A percentile compares a stretch with the other conserved stretches of the same genome.
Conservation (phyloP, 1,284 basidiomycete genomes). For the Puccinia hordei region DNA sequence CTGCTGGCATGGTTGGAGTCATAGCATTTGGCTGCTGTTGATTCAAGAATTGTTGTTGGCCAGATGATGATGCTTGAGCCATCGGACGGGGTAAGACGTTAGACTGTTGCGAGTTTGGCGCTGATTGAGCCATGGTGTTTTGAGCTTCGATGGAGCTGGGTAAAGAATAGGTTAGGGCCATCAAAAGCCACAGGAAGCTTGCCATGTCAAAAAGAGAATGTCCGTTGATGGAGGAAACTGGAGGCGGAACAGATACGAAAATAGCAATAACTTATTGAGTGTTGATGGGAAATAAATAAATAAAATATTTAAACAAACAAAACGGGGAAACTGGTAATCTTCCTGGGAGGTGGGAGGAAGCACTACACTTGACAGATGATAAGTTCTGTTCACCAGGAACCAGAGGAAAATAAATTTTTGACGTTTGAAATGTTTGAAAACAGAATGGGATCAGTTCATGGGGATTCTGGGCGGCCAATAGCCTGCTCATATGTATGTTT, state of each 20-base stretch:
- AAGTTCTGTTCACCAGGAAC: constrained; percentile 28
- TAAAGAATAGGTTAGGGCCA: background rate
- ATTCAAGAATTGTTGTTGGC: background rate
- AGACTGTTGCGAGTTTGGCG: background rate
- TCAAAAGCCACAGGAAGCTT: background rate
- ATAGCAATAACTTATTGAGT: background rate
- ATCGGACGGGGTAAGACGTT: background rate
- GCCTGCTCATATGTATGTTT: background rate
- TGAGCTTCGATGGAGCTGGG: background rate
- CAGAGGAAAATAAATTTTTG: background rate
- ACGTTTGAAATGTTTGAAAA: background rate
- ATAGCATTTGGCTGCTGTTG: background rate
- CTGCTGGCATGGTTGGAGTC: background rate
- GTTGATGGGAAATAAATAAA: background rate
- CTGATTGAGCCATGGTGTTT: background rate
- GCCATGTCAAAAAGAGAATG: background rate
- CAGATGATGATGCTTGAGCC: background rate
- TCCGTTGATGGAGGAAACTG: background rate
- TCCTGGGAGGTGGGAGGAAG: background rate
- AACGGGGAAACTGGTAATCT: background rate
- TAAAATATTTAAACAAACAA: background rate
- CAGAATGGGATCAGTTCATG: background rate
- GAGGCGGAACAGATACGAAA: background rate
- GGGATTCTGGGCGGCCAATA: background rate
- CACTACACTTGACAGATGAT: constrained; percentile 21